Evolutionary conservation across 441 rosid genomes (phyloP).

Genomic region (Mallotus repandus): DNA sequence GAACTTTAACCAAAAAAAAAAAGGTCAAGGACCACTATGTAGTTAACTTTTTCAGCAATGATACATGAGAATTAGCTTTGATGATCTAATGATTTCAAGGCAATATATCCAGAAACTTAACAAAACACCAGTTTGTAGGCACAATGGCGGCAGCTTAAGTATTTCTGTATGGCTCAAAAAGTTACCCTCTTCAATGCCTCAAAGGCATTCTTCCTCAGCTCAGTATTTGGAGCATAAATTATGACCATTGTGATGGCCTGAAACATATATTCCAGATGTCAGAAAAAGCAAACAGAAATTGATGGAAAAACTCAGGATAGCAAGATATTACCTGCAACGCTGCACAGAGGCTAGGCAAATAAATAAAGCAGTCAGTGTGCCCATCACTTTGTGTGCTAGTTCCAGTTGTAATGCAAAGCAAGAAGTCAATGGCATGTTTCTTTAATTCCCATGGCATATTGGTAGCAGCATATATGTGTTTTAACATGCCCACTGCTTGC

Average conservation of each 20-base stretch:
- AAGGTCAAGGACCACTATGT: neutral
- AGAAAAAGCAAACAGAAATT: slow-evolving; percentile 19
- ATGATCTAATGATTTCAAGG: neutral
- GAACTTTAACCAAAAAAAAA: too few species aligned
- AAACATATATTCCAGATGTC: slow-evolving; percentile 19
- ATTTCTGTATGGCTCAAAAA: slow-evolving; percentile 7
- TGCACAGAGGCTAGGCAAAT: slow-evolving; percentile 59
- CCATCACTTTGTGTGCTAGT: slow-evolving; percentile 32
- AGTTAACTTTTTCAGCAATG: neutral
- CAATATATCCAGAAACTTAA: neutral
- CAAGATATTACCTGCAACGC: slow-evolving; percentile 58
- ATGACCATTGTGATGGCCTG: slow-evolving; percentile 69
- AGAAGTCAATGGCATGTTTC: slow-evolving; percentile 58
- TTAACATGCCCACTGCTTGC: slow-evolving; percentile 78
- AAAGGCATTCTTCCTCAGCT: slow-evolving; percentile 62
- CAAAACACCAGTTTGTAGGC: neutral
- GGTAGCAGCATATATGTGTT: slow-evolving; percentile 52
- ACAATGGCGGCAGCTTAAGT: neutral
- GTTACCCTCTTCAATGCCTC: slow-evolving; percentile 72
- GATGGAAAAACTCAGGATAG: slow-evolving; percentile 18
- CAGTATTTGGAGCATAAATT: slow-evolving; percentile 54
- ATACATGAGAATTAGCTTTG: neutral
- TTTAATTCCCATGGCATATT: slow-evolving; percentile 67
- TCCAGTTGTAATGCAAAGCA: slow-evolving; percentile 58
- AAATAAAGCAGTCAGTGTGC: slow-evolving; percentile 46